These are phyloP conservation scores for Boletus austroedulis DNA, from an alignment of 1,284 basidiomycete genomes.

Conservation along the genomic window DNA sequence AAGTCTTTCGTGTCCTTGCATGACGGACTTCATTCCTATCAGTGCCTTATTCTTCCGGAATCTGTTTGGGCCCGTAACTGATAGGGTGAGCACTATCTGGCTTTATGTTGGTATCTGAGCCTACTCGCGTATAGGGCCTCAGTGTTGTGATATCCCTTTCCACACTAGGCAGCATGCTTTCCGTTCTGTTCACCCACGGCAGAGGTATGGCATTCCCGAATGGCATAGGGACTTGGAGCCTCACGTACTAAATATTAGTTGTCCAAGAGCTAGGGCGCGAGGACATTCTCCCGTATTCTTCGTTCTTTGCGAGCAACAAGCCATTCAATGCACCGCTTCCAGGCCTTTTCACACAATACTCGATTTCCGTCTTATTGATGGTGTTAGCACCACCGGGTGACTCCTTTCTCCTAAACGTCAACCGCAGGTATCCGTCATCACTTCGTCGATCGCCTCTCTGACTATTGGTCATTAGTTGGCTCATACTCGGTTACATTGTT, in stretches of 20 bases:
- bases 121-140: conserved; percentile 44
- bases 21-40: background rate
- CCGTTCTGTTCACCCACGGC: conserved; percentile 61
- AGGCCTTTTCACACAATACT: conserved; percentile 55
- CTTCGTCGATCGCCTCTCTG: background rate
- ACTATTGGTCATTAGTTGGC: conserved; percentile 39
- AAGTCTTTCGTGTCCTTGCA: conserved; percentile 4
- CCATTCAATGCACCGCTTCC: conserved; percentile 60
- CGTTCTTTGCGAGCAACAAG: conserved; percentile 61
- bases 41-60: conserved; percentile 69
- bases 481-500: conserved; percentile 55
- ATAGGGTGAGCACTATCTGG: conserved; percentile 41
- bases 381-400: conserved; percentile 59
- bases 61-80: conserved; percentile 56
- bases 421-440: conserved; percentile 40
- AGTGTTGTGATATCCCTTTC: conserved; percentile 63
- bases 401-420: conserved; percentile 65
- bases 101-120: background rate
- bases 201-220: conserved; percentile 42
- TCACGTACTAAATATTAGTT: conserved; percentile 41
- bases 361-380: conserved; percentile 50
- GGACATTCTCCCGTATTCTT: conserved; percentile 59
- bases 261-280: conserved; percentile 70
- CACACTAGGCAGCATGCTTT: conserved; percentile 58
- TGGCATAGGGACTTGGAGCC: background rate